Percentiles rank a stretch among this genome's conserved stretches.
Evolutionary conservation across 805 yeast genomes (phyloP).

Genomic region (Wickerhamiella occidentalis): DNA sequence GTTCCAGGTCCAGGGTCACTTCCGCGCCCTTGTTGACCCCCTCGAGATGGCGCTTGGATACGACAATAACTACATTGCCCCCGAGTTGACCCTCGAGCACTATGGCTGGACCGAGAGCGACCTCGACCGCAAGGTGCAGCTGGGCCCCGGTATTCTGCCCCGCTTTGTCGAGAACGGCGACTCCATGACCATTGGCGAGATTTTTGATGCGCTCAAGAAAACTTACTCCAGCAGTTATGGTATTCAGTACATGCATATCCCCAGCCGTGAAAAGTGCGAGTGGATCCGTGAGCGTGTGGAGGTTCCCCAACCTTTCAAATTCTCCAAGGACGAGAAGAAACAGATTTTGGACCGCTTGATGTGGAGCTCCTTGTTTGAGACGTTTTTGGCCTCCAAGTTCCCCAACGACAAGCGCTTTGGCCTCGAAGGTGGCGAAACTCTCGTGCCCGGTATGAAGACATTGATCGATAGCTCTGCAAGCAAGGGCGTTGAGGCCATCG

Average conservation of each 20-base stretch:
- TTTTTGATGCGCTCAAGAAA: conserved; percentile 64
- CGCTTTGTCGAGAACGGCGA: conserved; percentile 63
- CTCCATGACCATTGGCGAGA: conserved; percentile 60
- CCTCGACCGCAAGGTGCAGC: conserved; percentile 64
- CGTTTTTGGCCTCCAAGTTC: conserved; percentile 85
- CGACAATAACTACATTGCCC: conserved; percentile 43
- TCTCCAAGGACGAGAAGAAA: conserved; percentile 79
- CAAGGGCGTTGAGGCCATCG: conserved; percentile 86
- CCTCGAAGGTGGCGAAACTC: conserved; percentile 94
- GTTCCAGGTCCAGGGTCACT: conserved; percentile 97
- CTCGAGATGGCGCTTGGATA: conserved; percentile 78
- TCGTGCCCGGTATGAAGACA: conserved; percentile 94
- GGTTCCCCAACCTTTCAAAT: conserved; percentile 77
- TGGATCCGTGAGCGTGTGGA: conserved; percentile 97
- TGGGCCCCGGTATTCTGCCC: conserved; percentile 97
- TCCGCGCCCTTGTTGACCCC: conserved; percentile 93
- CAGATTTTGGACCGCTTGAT: conserved; percentile 91
- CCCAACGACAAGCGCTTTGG: conserved; percentile 99
- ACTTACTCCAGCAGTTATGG: conserved; percentile 85
- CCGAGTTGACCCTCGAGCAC: conserved; percentile 81
- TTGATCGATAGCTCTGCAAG: conserved; percentile 80
- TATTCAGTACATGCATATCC: conserved; percentile 92
- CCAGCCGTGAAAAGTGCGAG: conserved; percentile 89
- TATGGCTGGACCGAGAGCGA: conserved; percentile 86
- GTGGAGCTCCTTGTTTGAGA: conserved; percentile 93